phyloP scores from a whole-genome alignment of 179 eudicot genomes.

The Nepenthes alata region DNA sequence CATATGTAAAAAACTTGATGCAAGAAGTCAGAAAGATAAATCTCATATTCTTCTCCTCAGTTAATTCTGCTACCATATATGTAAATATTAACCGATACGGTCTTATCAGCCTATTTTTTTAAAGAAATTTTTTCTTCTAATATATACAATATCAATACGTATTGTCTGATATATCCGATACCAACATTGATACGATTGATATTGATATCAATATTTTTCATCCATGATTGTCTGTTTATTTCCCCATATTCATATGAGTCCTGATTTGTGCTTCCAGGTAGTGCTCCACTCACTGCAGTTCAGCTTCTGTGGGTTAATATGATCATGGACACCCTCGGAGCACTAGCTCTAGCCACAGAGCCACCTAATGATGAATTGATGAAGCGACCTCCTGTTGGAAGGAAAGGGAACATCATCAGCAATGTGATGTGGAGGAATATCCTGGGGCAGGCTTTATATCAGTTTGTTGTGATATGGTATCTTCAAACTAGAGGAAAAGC shows the following conservation, averaged over 20 bases:
- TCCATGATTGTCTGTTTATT: background rate
- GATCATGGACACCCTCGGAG: constrained; percentile 89
- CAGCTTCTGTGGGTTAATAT: constrained; percentile 89
- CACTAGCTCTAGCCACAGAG: constrained; percentile 82
- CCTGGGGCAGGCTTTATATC: constrained; percentile 46
- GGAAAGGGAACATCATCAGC: constrained; percentile 53
- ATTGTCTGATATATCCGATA: no score
- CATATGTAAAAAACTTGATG: no score
- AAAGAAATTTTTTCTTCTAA: no score
- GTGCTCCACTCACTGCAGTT: constrained; percentile 83
- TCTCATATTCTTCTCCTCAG: no score
- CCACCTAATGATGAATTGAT: constrained; percentile 53
- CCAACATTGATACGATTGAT: no score
- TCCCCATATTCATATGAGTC: background rate
- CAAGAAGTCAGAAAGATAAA: no score
- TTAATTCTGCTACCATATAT: no score
- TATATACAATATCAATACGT: no score
- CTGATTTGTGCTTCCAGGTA: constrained; percentile 28
- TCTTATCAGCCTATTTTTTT: no score
- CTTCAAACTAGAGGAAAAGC: constrained; percentile 43
- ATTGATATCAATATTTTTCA: no score
- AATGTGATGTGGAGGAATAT: constrained; percentile 70
- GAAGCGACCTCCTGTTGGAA: constrained; percentile 48
- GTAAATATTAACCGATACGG: no score
- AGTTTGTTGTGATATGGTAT: constrained; percentile 47